Base-by-base conservation (phyloP, 768 basidiomycete species). In the Rhizopogon salebrosus region DNA sequence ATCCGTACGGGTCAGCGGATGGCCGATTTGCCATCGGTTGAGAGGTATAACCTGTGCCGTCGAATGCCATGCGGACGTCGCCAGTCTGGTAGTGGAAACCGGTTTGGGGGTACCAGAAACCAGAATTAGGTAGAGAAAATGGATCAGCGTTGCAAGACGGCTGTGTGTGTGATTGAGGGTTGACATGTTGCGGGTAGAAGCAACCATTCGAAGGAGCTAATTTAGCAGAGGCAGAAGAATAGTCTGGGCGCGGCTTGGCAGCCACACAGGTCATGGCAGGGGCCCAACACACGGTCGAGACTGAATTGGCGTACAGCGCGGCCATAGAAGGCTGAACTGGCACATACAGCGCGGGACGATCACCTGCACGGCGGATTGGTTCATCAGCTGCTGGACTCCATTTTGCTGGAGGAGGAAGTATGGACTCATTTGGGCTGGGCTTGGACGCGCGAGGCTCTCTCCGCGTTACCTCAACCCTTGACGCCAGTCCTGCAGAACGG, bases 341-440 rank as follows among this genome's bases (percentile, higher is more conserved):
- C 39, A 85, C 72, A 53, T 89, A 89, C 39, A 82, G 78, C 2
- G 79, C 80, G 52, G 70, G 78, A 49, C 83, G 74, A 58, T 74
- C 78, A 49, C 72, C 69, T 49, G 80, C 75, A 31, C 82, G 78
- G 27, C 79, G 67, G 53, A 90, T 80, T 16, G 86, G 88, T 59
- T 89, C 89, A 59, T 88, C 87, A n/a, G 77, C 85, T 11, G 83
- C 78, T 43, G 89, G 88, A 61, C 87, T 88, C 89, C 89, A 91
- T 65, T 83, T 83, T 2, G 88, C 82, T 22, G 89, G 88, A 22
- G 88, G 85, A 41, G 87, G 87, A 16, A 89, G 64, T 11, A 61
- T 35, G 37, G 75, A 75, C 31, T 70, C 62, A 39, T 45, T 40
- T 34, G 54, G 61, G 9, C 41, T 16, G n/a, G 35, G 27, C 41